Evolutionary conservation across 129 eudicot genomes (phyloP).

Genomic region (Saussurea involucrata): DNA sequence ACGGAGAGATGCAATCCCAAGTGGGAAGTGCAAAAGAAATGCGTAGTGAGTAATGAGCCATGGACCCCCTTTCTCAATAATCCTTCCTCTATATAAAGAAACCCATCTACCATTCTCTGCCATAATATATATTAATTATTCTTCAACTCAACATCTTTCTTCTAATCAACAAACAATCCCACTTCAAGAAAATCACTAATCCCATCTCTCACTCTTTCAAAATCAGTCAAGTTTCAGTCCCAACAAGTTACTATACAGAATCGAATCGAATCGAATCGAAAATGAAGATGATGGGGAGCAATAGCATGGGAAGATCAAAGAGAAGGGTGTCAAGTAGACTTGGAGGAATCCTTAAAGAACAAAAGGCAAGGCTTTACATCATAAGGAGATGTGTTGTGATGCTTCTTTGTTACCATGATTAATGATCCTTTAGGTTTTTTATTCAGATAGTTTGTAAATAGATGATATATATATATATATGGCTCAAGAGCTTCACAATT

Average conservation of each 20-base stretch:
- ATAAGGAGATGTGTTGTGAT: slow-evolving; percentile 92
- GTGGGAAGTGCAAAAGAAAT: slow-evolving; percentile 18
- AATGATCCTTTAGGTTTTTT: slow-evolving; percentile 21
- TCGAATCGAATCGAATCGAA: too few species aligned
- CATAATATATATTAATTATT: too few species aligned
- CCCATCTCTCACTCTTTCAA: background rate
- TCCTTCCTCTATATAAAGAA: slow-evolving; percentile 30
- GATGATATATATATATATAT: slow-evolving; percentile 17
- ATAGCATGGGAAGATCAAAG: slow-evolving; percentile 58
- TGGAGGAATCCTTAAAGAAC: slow-evolving; percentile 83
- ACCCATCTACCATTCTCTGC: slow-evolving; percentile 27
- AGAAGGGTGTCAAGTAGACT: slow-evolving; percentile 73
- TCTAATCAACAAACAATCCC: slow-evolving; percentile 18
- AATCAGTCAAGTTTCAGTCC: too few species aligned
- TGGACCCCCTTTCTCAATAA: slow-evolving; percentile 26
- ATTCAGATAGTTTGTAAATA: slow-evolving; percentile 26
- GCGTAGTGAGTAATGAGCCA: slow-evolving; percentile 22
- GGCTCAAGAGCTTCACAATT: slow-evolving; percentile 26
- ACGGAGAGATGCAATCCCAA: slow-evolving; percentile 16
- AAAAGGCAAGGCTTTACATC: slow-evolving; percentile 88
- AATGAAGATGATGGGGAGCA: slow-evolving; percentile 44
- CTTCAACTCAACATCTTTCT: slow-evolving; percentile 18
- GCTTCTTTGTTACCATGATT: slow-evolving; percentile 97
- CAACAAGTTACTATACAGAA: too few species aligned
- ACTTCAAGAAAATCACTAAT: slow-evolving; percentile 18